phyloP scores from a whole-genome alignment of 495 filamentous ascomycete genomes.

The Articulospora tetracladia region DNA sequence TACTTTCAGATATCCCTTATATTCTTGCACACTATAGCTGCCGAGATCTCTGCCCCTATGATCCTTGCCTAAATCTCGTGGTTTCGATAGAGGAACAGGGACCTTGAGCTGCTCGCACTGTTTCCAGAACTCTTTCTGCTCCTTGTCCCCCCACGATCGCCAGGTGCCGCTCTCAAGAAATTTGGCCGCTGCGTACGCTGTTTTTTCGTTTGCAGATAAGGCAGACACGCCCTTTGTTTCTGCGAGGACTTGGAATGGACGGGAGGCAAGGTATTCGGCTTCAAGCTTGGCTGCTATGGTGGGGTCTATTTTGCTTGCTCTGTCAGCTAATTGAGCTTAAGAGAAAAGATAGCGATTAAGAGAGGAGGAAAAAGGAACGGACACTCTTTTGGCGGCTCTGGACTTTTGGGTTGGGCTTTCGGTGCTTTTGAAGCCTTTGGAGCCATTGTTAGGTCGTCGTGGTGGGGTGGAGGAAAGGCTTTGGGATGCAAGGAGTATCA shows the following conservation, averaged over 20 bases:
- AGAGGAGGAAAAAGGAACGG: neutral
- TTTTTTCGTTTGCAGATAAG: conserved; percentile 19
- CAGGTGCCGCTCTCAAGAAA: conserved; percentile 22
- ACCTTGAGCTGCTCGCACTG: conserved; percentile 40
- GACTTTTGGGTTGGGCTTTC: conserved; percentile 20
- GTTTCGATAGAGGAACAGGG: conserved; percentile 32
- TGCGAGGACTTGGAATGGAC: conserved; percentile 17
- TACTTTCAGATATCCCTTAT: conserved; percentile 24
- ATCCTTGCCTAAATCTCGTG: conserved; percentile 38
- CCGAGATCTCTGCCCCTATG: conserved; percentile 36
- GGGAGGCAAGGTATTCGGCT: conserved; percentile 19
- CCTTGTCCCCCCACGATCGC: conserved; percentile 7
- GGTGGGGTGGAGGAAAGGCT: conserved; percentile 15
- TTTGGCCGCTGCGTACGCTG: conserved; percentile 14
- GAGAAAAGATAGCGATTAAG: neutral
- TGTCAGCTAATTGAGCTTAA: neutral
- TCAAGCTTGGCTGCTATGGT: conserved; percentile 22
- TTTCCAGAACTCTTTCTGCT: conserved; percentile 46
- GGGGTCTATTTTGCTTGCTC: conserved; percentile 13
- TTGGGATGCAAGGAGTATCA: conserved; percentile 12
- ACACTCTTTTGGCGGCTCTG: conserved; percentile 20
- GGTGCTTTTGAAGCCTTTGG: conserved; percentile 22
- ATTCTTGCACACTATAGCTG: conserved; percentile 35
- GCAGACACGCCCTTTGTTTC: conserved; percentile 16
- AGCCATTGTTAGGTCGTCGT: conserved; percentile 17